phyloP scores from a whole-genome alignment of 1,139 yeast genomes.

The Meyerozyma athensensis region DNA sequence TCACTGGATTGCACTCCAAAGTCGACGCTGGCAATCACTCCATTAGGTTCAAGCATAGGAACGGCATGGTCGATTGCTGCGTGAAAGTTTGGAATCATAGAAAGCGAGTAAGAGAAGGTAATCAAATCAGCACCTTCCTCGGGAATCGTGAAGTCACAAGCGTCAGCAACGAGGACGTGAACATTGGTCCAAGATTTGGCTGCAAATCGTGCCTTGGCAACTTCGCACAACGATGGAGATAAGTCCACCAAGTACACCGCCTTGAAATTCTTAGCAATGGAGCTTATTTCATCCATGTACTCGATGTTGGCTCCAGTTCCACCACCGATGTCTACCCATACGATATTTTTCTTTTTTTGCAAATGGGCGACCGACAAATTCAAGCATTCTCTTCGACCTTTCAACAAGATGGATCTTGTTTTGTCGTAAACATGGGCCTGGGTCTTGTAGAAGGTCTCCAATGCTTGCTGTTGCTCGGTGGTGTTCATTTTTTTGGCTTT shows the following conservation, averaged over 20 bases:
- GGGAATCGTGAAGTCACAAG: constrained; percentile 59
- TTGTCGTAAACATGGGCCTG: constrained; percentile 75
- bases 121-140: constrained; percentile 50
- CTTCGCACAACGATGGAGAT: constrained; percentile 69
- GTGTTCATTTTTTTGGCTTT: constrained; percentile 25
- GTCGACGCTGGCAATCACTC: constrained; percentile 68
- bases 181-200: constrained; percentile 52
- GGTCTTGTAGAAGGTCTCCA: constrained; percentile 67
- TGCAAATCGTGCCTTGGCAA: constrained; percentile 58
- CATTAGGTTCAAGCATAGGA: constrained; percentile 45
- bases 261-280: constrained; percentile 49
- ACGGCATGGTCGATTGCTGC: constrained; percentile 73
- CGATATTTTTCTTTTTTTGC: constrained; percentile 38
- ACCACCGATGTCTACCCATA: constrained; percentile 85
- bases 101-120: constrained; percentile 73
- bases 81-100: constrained; percentile 82
- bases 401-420: constrained; percentile 58
- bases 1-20: constrained; percentile 72
- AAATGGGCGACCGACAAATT: constrained; percentile 57
- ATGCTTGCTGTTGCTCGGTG: constrained; percentile 56
- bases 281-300: constrained; percentile 56
- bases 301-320: constrained; percentile 84
- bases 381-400: constrained; percentile 68
- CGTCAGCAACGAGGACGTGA: constrained; percentile 68
- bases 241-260: constrained; percentile 71